Percentiles rank a stretch among this genome's conserved stretches.
phyloP scores from a whole-genome alignment of 139 green algal species.

The Mychonastes homosphaera region DNA sequence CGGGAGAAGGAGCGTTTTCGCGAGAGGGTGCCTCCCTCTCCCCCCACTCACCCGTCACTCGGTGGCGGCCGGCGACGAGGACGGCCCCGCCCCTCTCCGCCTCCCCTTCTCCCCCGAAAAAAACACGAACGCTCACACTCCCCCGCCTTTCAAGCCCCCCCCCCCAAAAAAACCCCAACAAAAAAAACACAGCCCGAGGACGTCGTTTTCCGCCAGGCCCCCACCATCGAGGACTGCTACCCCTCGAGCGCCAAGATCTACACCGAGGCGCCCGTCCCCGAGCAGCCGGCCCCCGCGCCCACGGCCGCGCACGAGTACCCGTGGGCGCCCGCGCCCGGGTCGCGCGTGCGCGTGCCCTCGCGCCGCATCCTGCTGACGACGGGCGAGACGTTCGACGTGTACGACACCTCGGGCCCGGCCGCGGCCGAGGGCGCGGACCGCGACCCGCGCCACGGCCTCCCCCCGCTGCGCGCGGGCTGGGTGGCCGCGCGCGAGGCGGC shows the following conservation, averaged over 20 bases:
- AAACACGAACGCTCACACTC: neutral
- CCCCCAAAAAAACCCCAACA: too few species aligned
- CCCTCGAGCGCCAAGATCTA: slow-evolving; percentile 62
- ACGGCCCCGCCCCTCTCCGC: neutral
- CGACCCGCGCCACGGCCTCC: slow-evolving; percentile 58
- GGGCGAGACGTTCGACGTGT: slow-evolving; percentile 71
- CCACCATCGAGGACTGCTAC: slow-evolving; percentile 76
- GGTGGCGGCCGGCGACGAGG: too few species aligned
- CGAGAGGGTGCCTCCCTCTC: too few species aligned
- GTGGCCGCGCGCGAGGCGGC: slow-evolving; percentile 49
- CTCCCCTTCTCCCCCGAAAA: neutral
- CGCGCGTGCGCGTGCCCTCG: slow-evolving; percentile 62
- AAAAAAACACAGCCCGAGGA: slow-evolving; percentile 36
- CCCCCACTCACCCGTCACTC: too few species aligned
- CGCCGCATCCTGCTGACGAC: slow-evolving; percentile 67
- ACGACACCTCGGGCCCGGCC: slow-evolving; percentile 84
- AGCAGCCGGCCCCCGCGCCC: neutral
- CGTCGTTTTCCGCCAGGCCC: slow-evolving; percentile 53
- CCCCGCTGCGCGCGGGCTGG: slow-evolving; percentile 67
- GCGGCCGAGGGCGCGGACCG: slow-evolving; percentile 31
- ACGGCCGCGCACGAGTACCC: neutral
- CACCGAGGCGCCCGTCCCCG: slow-evolving; percentile 7
- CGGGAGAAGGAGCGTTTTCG: too few species aligned
- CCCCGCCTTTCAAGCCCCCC: too few species aligned
- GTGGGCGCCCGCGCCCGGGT: neutral